Evolutionary conservation across 768 basidiomycete genomes (phyloP), one percentile per base, ranked within the genome.

Genomic region (Collybiopsis confluens): DNA sequence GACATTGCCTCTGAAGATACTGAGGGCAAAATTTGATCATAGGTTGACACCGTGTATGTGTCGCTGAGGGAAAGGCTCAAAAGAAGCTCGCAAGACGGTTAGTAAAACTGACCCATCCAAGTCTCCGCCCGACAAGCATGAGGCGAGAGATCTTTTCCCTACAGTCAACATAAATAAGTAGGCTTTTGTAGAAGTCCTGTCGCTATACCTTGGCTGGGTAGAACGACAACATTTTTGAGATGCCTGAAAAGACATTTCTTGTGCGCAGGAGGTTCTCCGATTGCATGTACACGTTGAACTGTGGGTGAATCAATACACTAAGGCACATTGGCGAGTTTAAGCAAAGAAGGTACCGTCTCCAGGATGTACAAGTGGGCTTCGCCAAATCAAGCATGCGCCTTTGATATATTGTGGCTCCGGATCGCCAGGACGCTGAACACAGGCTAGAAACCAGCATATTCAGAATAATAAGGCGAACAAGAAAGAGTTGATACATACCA

Each of bases 331-430:
- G 13, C 52, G 11, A 24, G 45, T 37, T 16, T 8, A 37, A 43
- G 33, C 15, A 6, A 30, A 33, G 37, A 18, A 56, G 68, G 53
- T 60, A 82, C 88, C 82, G 62, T 90, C 90, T 13, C 90, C 90
- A 4, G 86, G 82, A 63, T 91, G 88, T 18, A 80, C 78, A 5
- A 87, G 81, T 4, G 90, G 90, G 64, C 83, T 90, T 53, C 89
- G 73, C 5, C 81, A 85, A 45, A 91, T 81, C 35, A 77, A 73
- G 54, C 80, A 81, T 53, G 73, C 69, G 26, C 90, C 89, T 62
- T 79, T 65, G 3, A 91, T 63, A 70, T 79, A 87, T 11, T 57
- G 68, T 1, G 83, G 81, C 33, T 79, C 63, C 24, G 70, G 57
- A 45, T 83, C 78, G 0, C 66, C 73, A 1, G 75, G 72, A n/a